A percentile compares a stretch with the other conserved stretches of the same genome.
Conservation (phyloP, 768 basidiomycete genomes). For the Phanerodontia chrysosporium region DNA sequence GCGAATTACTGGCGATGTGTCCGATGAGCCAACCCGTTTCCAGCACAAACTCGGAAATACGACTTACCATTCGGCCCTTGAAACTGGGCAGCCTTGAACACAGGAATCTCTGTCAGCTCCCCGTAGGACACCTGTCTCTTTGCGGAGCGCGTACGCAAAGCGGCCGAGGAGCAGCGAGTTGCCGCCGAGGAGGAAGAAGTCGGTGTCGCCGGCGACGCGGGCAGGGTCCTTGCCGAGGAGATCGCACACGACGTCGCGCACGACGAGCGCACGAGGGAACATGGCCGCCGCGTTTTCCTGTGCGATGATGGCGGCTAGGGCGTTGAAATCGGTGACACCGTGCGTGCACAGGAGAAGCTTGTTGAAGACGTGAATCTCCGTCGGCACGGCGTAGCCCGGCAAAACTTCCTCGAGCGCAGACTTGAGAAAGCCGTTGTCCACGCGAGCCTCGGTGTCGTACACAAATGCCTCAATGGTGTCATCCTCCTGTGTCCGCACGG, state of each 20-base stretch:
- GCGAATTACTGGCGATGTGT: conserved; percentile 33
- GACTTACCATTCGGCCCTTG: conserved; percentile 7
- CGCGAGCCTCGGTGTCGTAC: conserved; percentile 21
- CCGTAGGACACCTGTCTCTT: conserved; percentile 31
- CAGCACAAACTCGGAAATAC: not conserved
- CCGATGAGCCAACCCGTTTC: not conserved
- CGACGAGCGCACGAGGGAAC: conserved; percentile 12
- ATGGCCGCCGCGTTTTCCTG: conserved; percentile 16
- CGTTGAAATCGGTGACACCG: conserved; percentile 33
- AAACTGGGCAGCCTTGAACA: conserved; percentile 12
- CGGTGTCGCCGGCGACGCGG: conserved; percentile 17
- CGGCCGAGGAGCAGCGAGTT: conserved; percentile 46
- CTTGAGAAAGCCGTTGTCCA: conserved; percentile 15
- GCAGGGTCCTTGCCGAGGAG: conserved; percentile 18
- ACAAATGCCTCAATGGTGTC: conserved; percentile 36
- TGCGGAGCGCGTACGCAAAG: conserved; percentile 38
- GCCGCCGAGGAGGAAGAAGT: conserved; percentile 37
- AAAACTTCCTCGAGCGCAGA: conserved; percentile 22
- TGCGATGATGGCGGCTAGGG: conserved; percentile 15
- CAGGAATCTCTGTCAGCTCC: conserved; percentile 9
- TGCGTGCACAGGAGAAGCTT: conserved; percentile 21
- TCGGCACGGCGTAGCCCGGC: conserved; percentile 40
- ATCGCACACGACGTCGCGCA: conserved; percentile 19
- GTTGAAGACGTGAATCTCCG: conserved; percentile 30
- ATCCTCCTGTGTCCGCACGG: conserved; percentile 28